phyloP scores from a whole-genome alignment of 2,329 filamentous ascomycete species.

The Diaporthe citrichinensis region DNA sequence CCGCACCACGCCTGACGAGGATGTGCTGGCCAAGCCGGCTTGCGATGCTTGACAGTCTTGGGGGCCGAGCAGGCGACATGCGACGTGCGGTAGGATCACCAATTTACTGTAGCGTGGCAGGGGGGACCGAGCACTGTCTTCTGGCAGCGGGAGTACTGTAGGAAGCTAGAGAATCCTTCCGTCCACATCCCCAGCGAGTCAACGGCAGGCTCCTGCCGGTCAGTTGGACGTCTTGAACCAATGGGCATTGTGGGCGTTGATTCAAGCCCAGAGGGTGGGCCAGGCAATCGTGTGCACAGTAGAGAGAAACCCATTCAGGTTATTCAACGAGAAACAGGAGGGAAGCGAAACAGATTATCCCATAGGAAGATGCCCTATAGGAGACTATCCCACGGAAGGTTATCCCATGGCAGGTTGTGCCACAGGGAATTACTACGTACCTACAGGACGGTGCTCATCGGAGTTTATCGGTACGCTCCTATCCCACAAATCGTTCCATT shows the following conservation, averaged over 20 bases:
- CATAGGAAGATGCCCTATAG: neutral
- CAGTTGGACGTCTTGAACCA: neutral
- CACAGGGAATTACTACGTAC: neutral
- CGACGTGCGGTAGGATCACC: constrained; percentile 5
- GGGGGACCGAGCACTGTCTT: constrained; percentile 4
- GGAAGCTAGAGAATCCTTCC: constrained; percentile 19
- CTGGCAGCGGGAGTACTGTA: neutral
- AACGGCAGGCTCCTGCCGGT: constrained; percentile 3
- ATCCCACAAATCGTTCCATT: neutral
- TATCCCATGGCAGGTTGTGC: neutral
- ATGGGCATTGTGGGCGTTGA: neutral
- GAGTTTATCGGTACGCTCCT: neutral
- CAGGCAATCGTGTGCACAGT: neutral
- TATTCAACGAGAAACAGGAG: neutral
- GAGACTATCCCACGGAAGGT: neutral
- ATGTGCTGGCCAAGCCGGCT: constrained; percentile 25
- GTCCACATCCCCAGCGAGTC: constrained; percentile 1
- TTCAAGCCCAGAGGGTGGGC: neutral
- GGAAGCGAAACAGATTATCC: neutral
- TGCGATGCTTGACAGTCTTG: constrained; percentile 28
- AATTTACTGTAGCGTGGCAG: neutral
- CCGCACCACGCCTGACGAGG: constrained; percentile 4
- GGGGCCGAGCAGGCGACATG: constrained; percentile 5
- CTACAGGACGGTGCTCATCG: neutral
- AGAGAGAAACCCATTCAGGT: neutral